phyloP scores from a whole-genome alignment of 2,329 filamentous ascomycete genomes.

The Rutstroemia sp. region DNA sequence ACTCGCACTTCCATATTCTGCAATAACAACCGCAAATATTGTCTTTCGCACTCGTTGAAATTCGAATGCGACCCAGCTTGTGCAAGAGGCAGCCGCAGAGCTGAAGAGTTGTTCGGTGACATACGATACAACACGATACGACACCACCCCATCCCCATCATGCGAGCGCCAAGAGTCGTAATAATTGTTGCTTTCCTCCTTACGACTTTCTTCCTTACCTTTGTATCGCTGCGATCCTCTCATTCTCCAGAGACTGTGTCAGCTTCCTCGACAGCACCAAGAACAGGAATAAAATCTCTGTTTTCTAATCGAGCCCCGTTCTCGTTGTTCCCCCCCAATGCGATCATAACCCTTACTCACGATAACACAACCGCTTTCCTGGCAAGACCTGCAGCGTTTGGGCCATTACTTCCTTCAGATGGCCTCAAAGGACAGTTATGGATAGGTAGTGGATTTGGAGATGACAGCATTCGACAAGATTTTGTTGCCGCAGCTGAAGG shows the following conservation, averaged over 20 bases:
- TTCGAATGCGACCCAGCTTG: conserved; percentile 9
- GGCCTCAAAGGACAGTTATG: conserved; percentile 86
- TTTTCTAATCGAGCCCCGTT: conserved; percentile 71
- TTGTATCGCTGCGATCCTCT: conserved; percentile 27
- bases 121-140: background rate
- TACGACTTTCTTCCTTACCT: conserved; percentile 25
- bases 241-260: conserved; percentile 17
- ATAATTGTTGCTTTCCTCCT: conserved; percentile 27
- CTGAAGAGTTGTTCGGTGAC: conserved; percentile 2
- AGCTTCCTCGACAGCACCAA: conserved; percentile 12
- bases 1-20: background rate
- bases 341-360: conserved; percentile 91
- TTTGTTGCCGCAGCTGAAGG: conserved; percentile 53
- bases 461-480: conserved; percentile 60
- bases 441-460: conserved; percentile 87
- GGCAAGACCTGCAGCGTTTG: conserved; percentile 87
- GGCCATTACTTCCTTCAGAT: conserved; percentile 64
- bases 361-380: conserved; percentile 98
- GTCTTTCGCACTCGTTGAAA: background rate
- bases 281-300: conserved; percentile 45
- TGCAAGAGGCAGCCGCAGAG: conserved; percentile 3
- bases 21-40: background rate
- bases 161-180: conserved; percentile 30
- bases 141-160: conserved; percentile 16
- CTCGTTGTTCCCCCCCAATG: conserved; percentile 88